These are phyloP conservation scores for Gastrolobium villosum DNA, from an alignment of 306 rosid species.

Conservation along the genomic window DNA sequence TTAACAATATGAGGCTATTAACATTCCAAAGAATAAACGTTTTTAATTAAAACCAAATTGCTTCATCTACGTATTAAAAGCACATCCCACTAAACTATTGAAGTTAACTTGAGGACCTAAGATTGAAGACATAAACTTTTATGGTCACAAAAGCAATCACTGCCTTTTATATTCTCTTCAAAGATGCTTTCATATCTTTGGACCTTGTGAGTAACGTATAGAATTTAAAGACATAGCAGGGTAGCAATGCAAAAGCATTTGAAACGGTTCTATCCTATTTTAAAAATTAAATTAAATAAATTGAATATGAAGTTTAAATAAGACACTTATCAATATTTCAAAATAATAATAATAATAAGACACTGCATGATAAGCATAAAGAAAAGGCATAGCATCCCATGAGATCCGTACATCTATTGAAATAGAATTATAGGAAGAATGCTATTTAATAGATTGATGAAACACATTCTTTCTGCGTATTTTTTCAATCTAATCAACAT, in stretches of 20 bases:
- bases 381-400: constrained; percentile 15
- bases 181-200: neutral
- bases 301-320: constrained; percentile 2
- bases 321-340: neutral
- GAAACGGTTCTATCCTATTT: neutral
- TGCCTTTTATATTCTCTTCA: neutral
- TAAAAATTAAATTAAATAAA: neutral
- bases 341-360: no score
- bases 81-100: neutral
- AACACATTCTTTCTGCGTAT: neutral
- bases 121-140: neutral
- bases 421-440: neutral
- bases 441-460: constrained; percentile 5
- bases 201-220: neutral
- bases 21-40: neutral
- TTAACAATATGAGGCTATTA: neutral
- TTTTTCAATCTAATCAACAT: constrained; percentile 42
- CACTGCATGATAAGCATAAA: neutral
- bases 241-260: neutral
- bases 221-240: neutral
- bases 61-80: neutral
- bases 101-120: neutral
- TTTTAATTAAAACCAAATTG: neutral
- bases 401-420: constrained; percentile 1
- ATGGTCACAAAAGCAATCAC: neutral